Evolutionary conservation across 345 rosid species (phyloP), one percentile per base, ranked within the genome.

Genomic region (Gynandropsis gynandra): DNA sequence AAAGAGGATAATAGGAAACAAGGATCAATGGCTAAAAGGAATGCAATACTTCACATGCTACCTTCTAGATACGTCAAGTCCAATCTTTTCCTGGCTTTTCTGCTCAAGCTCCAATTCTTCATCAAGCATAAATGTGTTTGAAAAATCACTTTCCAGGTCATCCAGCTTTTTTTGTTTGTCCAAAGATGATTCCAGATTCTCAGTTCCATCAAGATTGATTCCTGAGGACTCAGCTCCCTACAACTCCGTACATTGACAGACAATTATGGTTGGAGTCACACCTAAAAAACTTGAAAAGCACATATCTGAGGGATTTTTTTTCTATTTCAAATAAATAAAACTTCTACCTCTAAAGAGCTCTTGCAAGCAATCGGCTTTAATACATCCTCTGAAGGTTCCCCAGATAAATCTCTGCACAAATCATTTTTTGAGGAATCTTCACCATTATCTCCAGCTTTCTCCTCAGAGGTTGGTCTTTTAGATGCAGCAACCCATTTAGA

Each of bases 71-170:
- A 71, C 44, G 46, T n/a, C n/a, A 24, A 24, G 29, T 5, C 29
- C 29, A 5, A 24, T 5, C 29, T 24, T 24, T 59, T 76, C 74
- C 16, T 18, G 73, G 47, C 68, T 70, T 60, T 66, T 85, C 58
- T 81, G 94, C 76, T 88, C 90, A 42, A 85, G 74, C 72, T 88
- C 97, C 54, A 93, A 64, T 59, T 93, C 99, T 71, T 93, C 97
- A 51, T 92, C 95, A 67, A 85, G 83, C 89, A 85, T 74, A 69
- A 92, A 92, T 46, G 95, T 87, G 58, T 61, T 71, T 42, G 82
- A 68, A 63, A 82, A 85, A 65, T 92, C 97, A 74, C 48, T 61
- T 34, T 90, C 74, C 47, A 81, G 62, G 58, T 69, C 82, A 57
- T 55, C 79, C 67, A 61, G 56, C 60, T 71, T 74, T 47, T 60